Base-by-base conservation (phyloP, 768 basidiomycete genomes). In the Suillus hirtellus region DNA sequence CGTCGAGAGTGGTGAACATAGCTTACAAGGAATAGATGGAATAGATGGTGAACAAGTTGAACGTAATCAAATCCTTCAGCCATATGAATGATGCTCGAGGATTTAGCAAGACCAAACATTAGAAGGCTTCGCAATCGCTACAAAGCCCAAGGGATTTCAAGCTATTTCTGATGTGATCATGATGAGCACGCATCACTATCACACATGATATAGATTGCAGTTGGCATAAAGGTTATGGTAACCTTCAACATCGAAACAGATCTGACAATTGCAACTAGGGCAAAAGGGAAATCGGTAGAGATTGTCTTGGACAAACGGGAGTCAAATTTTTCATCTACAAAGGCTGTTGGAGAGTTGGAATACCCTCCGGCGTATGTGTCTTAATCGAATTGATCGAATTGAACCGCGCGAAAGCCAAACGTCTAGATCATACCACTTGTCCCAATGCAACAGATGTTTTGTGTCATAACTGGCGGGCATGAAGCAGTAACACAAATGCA, bases 231-330 rank as follows among this genome's bases (percentile, higher is more conserved):
- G 24, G 62, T 63, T 2, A 63, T 63, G 53, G 54, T 62, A 3
- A 58, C 53, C 1, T 62, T 62, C n/a, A 82, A 81, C 47, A 64
- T 81, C 4, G 71, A 79, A 12, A 80, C 76, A 1, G 76, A 80
- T 31, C 64, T 76, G 0, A 79, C 81, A 44, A 35, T 82, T 0
- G 72, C 79, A 1, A 81, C 81, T 60, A 76, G 81, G 2, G n/a
- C 44, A 1, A 4, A 10, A n/a, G 44, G 44, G 1, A 0, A 0
- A 65, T 63, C 79, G 1, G 63, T 70, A 0, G 72, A 69, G 24
- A 79, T 80, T 21, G 59, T 78, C 0, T 67, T 81, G 0, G 61
- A 80, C 65, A 68, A 68, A 3, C 69, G 72, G 0, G 72, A 79
- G 61, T 62, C 64, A 0, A 10, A 24, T 15, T 17, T 12, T 43